These are phyloP conservation scores for Actinidia chinensis DNA, from an alignment of 179 eudicot genomes.

Conservation along the genomic window DNA sequence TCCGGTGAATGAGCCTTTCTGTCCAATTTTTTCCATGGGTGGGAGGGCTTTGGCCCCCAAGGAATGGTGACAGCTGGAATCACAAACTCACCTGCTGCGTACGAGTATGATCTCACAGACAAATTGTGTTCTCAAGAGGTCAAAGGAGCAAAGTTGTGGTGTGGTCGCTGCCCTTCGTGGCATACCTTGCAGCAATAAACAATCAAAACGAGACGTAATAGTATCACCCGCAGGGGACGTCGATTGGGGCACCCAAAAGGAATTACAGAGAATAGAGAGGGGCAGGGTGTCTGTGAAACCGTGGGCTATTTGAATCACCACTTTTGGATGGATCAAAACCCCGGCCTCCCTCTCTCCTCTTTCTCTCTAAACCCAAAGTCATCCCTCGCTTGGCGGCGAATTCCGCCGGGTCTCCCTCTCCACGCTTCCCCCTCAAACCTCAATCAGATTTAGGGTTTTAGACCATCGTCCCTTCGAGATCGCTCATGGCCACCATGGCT, in stretches of 20 bases:
- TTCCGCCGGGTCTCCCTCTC: constrained; percentile 12
- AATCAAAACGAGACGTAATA: background rate
- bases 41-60: constrained; percentile 3
- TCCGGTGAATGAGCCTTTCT: no score
- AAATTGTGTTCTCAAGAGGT: background rate
- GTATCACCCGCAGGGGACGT: constrained; percentile 4
- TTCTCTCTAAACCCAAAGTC: constrained; percentile 31
- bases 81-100: background rate
- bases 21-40: background rate
- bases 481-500: constrained; percentile 61
- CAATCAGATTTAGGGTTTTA: constrained; percentile 26
- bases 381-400: constrained; percentile 32
- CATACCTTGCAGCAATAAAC: background rate
- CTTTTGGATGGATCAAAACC: constrained; percentile 36
- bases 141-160: background rate
- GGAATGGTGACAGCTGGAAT: background rate
- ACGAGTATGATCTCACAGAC: background rate
- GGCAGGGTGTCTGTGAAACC: background rate
- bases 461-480: constrained; percentile 17
- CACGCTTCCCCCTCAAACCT: constrained; percentile 11
- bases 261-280: background rate
- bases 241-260: background rate
- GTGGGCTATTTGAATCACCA: constrained; percentile 55
- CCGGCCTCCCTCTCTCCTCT: constrained; percentile 22
- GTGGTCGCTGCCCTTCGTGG: background rate